Evolutionary conservation across 148 eudicot genomes (phyloP), one percentile per base, ranked within the genome.

Genomic region (Fagopyrum esculentum): DNA sequence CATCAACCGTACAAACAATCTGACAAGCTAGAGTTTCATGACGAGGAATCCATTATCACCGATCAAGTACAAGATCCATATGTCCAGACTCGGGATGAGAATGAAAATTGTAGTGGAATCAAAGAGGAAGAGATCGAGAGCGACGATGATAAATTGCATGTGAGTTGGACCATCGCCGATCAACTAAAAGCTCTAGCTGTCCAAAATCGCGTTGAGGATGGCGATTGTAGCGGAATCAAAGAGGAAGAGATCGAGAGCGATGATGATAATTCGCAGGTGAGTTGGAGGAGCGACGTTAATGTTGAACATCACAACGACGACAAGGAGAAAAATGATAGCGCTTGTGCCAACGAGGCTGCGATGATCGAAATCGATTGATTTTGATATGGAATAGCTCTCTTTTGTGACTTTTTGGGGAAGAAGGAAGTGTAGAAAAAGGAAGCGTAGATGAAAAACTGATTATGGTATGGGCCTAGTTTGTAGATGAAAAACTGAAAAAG

Each of bases 281-380:
- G 55, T 16, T 50, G 16, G 55, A 50, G 55, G 16, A 50, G 55
- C 55, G 55, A 50, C 55, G 16, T 10, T 54, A 54, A 54, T 16
- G 57, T 5, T 19, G 57, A 19, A 19, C 57, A 54, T 54, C 57
- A 54, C 17, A 54, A 9, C 61, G 61, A 56, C 19, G 29, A 56
- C 26, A 56, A 56, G 61, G 26, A 56, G 19, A 22, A 56, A 9
- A 56, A 29, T 10, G 30, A 17, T 15, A 30, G 71, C 22, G 51
- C 77, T 57, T 22, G 57, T 50, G 64, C 35, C 43, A 73, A 69
- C 22, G 78, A 71, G 45, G 45, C 48, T 3, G 16, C 71, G 26
- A 74, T 30, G 26, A 77, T 2, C 55, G 4, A 69, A 16, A 66
- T 22, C 26, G 26, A 22, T 22, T 22, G 26, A 22, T 22, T 22